Conservation (phyloP, 441 rosid genomes). For the Jatropha multifida region DNA sequence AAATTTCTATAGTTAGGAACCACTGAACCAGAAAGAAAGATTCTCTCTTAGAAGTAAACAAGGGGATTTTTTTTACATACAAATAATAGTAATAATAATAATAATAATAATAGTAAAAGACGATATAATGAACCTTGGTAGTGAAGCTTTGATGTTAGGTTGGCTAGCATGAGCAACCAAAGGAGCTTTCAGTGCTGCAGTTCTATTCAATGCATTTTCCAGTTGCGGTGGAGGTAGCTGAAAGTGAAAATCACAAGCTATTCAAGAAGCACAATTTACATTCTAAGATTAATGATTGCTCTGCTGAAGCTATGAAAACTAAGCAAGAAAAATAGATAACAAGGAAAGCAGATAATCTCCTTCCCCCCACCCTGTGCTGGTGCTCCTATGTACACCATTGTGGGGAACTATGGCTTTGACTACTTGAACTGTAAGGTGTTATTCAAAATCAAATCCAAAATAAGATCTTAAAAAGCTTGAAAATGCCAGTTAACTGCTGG, state of each 20-base stretch:
- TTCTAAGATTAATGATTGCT: background rate
- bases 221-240: conserved; percentile 97
- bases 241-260: conserved; percentile 17
- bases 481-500: background rate
- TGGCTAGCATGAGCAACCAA: conserved; percentile 86
- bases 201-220: conserved; percentile 83
- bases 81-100: too few relatives aligned
- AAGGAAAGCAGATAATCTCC: background rate
- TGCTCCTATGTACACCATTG: too few relatives aligned
- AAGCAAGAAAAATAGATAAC: background rate
- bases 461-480: too few relatives aligned
- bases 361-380: too few relatives aligned
- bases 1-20: conserved; percentile 17
- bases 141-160: conserved; percentile 68
- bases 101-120: background rate
- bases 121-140: conserved; percentile 61
- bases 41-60: background rate
- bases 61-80: background rate
- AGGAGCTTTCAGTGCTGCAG: conserved; percentile 70
- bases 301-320: background rate
- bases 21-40: background rate
- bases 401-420: too few relatives aligned
- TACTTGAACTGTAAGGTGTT: too few relatives aligned
- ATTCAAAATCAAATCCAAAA: background rate
- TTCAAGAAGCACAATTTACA: background rate